Conservation (phyloP, 768 basidiomycete genomes). For the Dacryopinax primogenitus region DNA sequence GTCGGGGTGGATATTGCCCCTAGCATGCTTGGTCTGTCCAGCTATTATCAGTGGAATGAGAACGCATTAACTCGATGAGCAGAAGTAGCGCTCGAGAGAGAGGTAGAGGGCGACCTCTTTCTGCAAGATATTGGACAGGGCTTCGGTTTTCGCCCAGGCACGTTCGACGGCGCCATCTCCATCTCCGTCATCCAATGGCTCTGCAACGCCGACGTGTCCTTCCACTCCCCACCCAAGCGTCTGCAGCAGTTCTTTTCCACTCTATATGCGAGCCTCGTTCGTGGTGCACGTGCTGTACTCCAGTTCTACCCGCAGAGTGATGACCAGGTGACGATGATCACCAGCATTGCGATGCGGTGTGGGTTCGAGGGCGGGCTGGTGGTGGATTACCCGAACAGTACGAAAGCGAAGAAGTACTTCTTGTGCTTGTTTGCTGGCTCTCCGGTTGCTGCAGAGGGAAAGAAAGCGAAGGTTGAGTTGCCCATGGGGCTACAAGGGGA, state of each 20-base stretch:
- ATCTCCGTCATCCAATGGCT: conserved; percentile 99
- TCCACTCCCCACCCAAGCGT: conserved; percentile 77
- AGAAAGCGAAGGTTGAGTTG: conserved; percentile 34
- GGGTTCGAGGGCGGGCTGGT: conserved; percentile 95
- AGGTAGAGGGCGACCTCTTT: conserved; percentile 93
- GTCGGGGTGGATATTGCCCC: conserved; percentile 88
- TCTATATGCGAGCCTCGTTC: conserved; percentile 70
- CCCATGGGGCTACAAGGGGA: conserved; percentile 66
- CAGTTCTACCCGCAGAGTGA: conserved; percentile 97
- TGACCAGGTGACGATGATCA: conserved; percentile 92
- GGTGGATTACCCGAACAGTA: conserved; percentile 94
- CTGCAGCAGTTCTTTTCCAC: conserved; percentile 85
- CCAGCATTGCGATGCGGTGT: conserved; percentile 79
- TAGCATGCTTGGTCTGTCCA: conserved; percentile 80
- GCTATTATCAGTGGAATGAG: not conserved
- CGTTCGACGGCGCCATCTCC: conserved; percentile 96
- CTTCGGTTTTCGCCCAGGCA: conserved; percentile 90
- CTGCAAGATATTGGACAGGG: conserved; percentile 97
- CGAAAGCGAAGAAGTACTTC: conserved; percentile 90
- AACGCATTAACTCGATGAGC: not conserved
- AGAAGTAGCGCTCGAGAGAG: conserved; percentile 93
- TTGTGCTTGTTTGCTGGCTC: conserved; percentile 83
- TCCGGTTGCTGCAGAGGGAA: conserved; percentile 39
- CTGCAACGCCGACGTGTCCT: conserved; percentile 87
- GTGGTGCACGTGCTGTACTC: conserved; percentile 72